A percentile compares a stretch with the other conserved stretches of the same genome.
Conservation (phyloP, 306 rosid genomes). For the Trichosanthes cucumerina region DNA sequence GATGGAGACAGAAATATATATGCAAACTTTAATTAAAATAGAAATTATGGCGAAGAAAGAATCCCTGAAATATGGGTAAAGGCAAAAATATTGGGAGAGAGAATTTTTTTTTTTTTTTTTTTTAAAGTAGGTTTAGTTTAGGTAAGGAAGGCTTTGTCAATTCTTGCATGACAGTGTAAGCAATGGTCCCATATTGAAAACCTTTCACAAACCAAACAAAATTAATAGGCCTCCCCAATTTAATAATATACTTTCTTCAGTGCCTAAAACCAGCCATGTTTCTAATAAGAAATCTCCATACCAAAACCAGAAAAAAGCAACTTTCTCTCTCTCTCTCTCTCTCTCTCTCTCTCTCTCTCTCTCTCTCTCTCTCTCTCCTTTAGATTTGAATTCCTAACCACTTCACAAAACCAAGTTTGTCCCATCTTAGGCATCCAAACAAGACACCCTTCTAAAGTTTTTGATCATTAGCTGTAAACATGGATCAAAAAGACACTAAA, state of each 20-base stretch:
- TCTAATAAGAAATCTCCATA: neutral
- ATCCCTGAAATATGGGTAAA: neutral
- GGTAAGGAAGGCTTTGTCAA: slow-evolving; percentile 18
- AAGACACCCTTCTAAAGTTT: neutral
- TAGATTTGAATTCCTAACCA: neutral
- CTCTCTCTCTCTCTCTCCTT: neutral
- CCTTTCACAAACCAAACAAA: neutral
- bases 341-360: neutral
- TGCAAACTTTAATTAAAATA: neutral
- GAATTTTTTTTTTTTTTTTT: too few species aligned
- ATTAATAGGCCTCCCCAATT: neutral
- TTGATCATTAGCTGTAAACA: neutral
- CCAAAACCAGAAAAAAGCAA: neutral
- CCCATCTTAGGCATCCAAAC: slow-evolving; percentile 4
- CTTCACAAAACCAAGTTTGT: neutral
- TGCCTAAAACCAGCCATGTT: neutral
- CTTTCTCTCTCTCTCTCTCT: neutral
- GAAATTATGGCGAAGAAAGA: neutral
- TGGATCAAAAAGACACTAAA: neutral
- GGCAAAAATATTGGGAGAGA: neutral
- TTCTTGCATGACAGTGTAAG: slow-evolving; percentile 7
- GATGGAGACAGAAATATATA: neutral
- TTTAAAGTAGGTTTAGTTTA: slow-evolving; percentile 12
- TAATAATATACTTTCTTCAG: neutral
- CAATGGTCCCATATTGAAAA: slow-evolving; percentile 1